phyloP scores from a whole-genome alignment of 257 asterid genomes.

The Przewalskia tangutica region DNA sequence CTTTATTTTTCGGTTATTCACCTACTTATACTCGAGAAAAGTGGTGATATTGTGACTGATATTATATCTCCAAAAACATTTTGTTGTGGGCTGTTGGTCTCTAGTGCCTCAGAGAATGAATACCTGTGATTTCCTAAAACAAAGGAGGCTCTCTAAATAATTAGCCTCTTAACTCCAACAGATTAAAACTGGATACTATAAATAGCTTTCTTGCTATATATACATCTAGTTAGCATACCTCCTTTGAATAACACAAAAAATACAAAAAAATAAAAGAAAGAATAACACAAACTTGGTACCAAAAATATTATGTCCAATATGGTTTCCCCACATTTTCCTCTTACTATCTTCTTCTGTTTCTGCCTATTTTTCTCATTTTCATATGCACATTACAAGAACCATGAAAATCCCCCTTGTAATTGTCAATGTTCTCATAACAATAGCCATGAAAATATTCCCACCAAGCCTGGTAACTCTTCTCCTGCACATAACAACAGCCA shows the following conservation, averaged over 20 bases:
- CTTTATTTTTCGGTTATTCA: no score
- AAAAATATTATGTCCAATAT: neutral
- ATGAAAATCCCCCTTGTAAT: neutral
- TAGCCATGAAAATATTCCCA: neutral
- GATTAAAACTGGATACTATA: neutral
- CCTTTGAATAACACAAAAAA: neutral
- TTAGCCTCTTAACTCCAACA: neutral
- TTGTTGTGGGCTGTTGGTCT: neutral
- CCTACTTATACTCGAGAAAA: no score
- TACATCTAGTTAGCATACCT: neutral
- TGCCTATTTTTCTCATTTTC: constrained; percentile 16
- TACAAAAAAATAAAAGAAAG: neutral
- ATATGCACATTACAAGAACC: neutral
- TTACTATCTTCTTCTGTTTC: constrained; percentile 11
- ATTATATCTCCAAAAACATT: neutral
- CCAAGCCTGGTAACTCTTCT: neutral
- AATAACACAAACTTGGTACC: neutral
- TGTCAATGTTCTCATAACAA: neutral
- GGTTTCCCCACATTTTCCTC: neutral
- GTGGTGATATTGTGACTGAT: neutral
- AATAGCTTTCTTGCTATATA: neutral
- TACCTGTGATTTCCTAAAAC: constrained; percentile 13
- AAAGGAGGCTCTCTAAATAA: constrained; percentile 11
- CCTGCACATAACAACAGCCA: neutral
- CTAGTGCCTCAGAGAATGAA: neutral